Conservation (phyloP, 1,284 basidiomycete species). For the Sphaerobolus stellatus region DNA sequence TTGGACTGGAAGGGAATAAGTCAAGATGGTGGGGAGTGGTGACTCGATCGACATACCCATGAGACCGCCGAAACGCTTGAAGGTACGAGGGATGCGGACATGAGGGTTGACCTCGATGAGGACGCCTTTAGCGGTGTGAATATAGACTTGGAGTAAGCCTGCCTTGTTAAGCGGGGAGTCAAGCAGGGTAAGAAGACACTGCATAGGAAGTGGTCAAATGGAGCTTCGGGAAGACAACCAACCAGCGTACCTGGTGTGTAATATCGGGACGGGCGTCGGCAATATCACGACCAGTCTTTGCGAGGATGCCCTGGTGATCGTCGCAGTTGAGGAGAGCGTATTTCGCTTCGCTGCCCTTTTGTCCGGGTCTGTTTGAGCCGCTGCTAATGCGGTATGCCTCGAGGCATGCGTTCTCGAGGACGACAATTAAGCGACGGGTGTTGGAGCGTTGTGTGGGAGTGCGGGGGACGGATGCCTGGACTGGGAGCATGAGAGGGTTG, state of each 20-base stretch:
- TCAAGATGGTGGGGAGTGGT: neutral
- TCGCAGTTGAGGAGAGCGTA: constrained; percentile 98
- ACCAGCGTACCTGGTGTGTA: constrained; percentile 81
- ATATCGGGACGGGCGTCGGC: constrained; percentile 98
- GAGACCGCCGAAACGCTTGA: constrained; percentile 97
- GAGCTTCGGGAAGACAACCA: neutral
- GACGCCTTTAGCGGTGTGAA: constrained; percentile 95
- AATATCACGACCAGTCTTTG: constrained; percentile 97
- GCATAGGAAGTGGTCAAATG: constrained; percentile 1
- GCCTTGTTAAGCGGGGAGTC: constrained; percentile 99
- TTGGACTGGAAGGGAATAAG: constrained; percentile 66
- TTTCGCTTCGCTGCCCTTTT: constrained; percentile 78
- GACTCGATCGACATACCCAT: constrained; percentile 73
- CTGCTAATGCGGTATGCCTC: constrained; percentile 89
- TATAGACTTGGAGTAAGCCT: constrained; percentile 95
- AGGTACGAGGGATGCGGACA: constrained; percentile 96
- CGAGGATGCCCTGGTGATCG: constrained; percentile 97
- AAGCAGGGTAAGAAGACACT: constrained; percentile 95
- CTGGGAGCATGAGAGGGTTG: constrained; percentile 79
- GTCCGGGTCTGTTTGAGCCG: constrained; percentile 48
- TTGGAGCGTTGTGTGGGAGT: constrained; percentile 53
- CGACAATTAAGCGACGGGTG: constrained; percentile 80
- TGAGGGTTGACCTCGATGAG: constrained; percentile 99
- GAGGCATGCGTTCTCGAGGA: constrained; percentile 91
- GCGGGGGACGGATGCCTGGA: constrained; percentile 77